Base-by-base conservation (phyloP, 208 protist species). In the Trypanosoma caninum region DNA sequence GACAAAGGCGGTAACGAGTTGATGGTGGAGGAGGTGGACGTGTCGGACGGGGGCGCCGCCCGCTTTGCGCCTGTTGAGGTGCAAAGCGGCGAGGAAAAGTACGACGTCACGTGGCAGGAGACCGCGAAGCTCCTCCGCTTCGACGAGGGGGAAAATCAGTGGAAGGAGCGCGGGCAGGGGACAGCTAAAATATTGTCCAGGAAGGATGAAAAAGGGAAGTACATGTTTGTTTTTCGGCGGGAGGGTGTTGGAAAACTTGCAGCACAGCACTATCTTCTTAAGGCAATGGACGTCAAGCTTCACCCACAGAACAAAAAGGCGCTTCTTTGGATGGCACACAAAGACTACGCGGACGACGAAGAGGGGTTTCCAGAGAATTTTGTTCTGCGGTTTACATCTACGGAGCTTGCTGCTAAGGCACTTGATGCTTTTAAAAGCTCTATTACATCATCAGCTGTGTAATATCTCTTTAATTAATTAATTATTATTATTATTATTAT, bases 111-210 rank as follows among this genome's bases (percentile, higher is more conserved):
- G 3, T 97, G 79, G 76, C 69, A 91, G 62, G 63, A 83, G 44
- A 64, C 60, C 9, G 81, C 65, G 35, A 94, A 94, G 77, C 75
- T 95, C 20, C 69, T 92, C 31, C 89, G 92, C 52, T 97, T 97
- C 58, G 89, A 97, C 45, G 89, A 97, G 59, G 92, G 87, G 28
- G 89, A 95, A 70, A 97, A 97, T 59, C 58, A 75, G 65, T 97
- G 92, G 92, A 97, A 95, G 78, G 92, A 97, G 76, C 81, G 92
- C 41, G 92, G 87, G 0, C 72, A 89, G 58, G 92, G 92, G 2
- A 77, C 62, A 8, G 84, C 83, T 14, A 90, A 88, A 59, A 76
- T 97, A 10, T 55, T 97, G 48, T 65, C 80, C 45, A 62, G 70
- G 44, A 94, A 97, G 72, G 82, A 85, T 37, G 76, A 86, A 33